Percentiles rank a stretch among this genome's conserved stretches.
Conservation (phyloP, 1,284 basidiomycete genomes). For the Marasmius fiardii region DNA sequence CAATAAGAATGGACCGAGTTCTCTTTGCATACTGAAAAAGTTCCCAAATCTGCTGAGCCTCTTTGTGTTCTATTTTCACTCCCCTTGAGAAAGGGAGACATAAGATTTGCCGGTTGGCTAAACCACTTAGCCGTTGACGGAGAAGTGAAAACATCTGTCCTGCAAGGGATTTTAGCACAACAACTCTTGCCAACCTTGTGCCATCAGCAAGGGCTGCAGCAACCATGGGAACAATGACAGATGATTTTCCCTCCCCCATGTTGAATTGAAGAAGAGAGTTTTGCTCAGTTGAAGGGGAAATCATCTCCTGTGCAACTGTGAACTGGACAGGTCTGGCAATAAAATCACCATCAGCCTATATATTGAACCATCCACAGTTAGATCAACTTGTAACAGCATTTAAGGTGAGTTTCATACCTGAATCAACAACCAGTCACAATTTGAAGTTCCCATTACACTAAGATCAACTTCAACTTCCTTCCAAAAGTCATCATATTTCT, state of each 20-base stretch:
- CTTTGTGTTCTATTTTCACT: conserved; percentile 18
- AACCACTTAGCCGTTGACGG: conserved; percentile 36
- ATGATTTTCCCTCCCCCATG: conserved; percentile 58
- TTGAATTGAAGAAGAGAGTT: conserved; percentile 47
- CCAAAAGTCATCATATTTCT: conserved; percentile 23
- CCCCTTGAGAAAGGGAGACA: conserved; percentile 46
- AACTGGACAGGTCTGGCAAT: conserved; percentile 37
- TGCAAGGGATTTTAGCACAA: conserved; percentile 40
- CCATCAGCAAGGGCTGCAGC: conserved; percentile 38
- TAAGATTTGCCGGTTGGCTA: conserved; percentile 42
- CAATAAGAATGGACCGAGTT: conserved; percentile 35
- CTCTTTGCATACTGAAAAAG: conserved; percentile 35
- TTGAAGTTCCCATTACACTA: conserved; percentile 12
- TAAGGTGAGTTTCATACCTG: conserved; percentile 29
- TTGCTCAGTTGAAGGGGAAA: conserved; percentile 27
- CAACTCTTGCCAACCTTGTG: conserved; percentile 40
- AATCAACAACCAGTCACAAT: conserved; percentile 45
- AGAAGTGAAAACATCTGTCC: conserved; percentile 47
- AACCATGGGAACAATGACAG: conserved; percentile 44
- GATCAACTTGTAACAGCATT: background rate
- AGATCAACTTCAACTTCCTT: conserved; percentile 31
- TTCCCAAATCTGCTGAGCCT: conserved; percentile 21
- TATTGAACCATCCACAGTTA: conserved; percentile 1
- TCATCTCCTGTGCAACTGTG: conserved; percentile 43
- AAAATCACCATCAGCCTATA: conserved; percentile 41